Evolutionary conservation across 768 basidiomycete species (phyloP), one percentile per base, ranked within the genome.

Genomic region (Lentinus brumalis): DNA sequence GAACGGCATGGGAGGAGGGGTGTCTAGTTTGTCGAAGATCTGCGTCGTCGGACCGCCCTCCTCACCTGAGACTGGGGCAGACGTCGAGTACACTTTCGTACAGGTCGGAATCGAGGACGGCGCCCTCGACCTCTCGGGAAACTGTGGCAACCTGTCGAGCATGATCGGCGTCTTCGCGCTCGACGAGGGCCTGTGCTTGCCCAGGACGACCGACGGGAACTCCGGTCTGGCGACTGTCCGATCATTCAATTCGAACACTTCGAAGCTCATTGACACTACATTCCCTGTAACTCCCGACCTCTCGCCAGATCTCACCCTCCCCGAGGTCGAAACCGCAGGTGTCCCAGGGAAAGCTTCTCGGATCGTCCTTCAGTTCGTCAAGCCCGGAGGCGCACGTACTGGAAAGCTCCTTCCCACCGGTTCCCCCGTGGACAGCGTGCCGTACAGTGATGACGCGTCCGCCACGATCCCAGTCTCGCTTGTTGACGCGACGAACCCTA

Each of bases 1-100:
- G 14, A 86, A 93, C 64, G 91, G 91, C 11, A 89, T 92, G 87
- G 91, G 91, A 9, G 89, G 91, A 6, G 91, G 91, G 4, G 75
- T 89, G 9, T 88, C 86, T 15, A 89, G 86, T 58, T 78, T 90
- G 6, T 89, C 88, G 39, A 93, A 93, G 69, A 82, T 91, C 15
- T 84, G 83, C 65, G 81, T 92, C 49, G 84, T 92, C 3, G 83
- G 80, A 7, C 58, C 77, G 46, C 78, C 87, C 6, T 77, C 82
- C 0, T 67, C 72, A 1, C 73, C 71, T 11, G 82, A 82, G 46
- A 68, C 73, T 18, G 82, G 81, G 16, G 76, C 85, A 42, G 83
- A 89, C 52, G 82, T 83, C 18, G 86, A 88, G 64, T 92, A 91
- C 71, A 89, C 88, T 0, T 92, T 92, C 67, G 85, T 72, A 15